These are phyloP conservation scores for Kodamaea hsintzibuensis DNA, from an alignment of 805 yeast genomes.

Conservation along the genomic window DNA sequence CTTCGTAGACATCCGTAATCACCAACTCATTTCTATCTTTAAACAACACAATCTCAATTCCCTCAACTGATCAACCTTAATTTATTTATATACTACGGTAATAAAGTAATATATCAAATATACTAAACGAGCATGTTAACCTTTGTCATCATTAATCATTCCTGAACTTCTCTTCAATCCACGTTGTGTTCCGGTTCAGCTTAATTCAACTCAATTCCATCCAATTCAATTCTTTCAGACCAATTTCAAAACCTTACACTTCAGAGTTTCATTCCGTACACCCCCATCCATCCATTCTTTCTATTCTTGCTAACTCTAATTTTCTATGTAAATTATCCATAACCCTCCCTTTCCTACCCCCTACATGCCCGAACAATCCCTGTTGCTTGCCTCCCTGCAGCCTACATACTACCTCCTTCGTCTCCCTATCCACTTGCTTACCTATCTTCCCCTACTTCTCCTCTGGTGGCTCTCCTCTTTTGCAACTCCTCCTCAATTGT, in stretches of 20 bases:
- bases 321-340: not conserved
- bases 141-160: too few relatives aligned
- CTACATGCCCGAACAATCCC: not conserved
- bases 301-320: not conserved
- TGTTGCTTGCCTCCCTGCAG: not conserved
- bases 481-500: not conserved
- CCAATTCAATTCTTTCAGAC: too few relatives aligned
- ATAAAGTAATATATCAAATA: too few relatives aligned
- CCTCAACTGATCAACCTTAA: too few relatives aligned
- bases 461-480: not conserved
- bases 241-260: not conserved
- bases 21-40: too few relatives aligned
- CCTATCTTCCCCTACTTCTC: not conserved
- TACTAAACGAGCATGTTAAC: too few relatives aligned
- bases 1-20: too few relatives aligned
- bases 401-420: not conserved
- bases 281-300: not conserved
- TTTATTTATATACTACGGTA: too few relatives aligned
- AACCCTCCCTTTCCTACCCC: not conserved
- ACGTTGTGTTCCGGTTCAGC: too few relatives aligned
- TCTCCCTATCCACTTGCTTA: not conserved
- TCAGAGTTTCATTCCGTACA: not conserved
- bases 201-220: not conserved
- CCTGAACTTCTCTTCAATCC: too few relatives aligned
- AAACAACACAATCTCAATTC: too few relatives aligned